These are phyloP conservation scores for Hura crepitans DNA, from an alignment of 441 rosid genomes.

Conservation along the genomic window DNA sequence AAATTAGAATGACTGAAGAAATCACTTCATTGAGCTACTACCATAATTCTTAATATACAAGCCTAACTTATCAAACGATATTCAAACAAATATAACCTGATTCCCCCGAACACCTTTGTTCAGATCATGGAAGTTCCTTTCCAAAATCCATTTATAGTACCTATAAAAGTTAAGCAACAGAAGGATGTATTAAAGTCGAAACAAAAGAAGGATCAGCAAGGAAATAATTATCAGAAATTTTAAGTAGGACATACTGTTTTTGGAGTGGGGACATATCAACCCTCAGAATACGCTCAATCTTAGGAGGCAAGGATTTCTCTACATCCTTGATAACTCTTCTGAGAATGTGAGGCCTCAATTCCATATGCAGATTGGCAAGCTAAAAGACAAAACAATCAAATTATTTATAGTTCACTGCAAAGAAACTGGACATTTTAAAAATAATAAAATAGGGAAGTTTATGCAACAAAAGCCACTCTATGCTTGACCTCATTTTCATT, in stretches of 20 bases:
- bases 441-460: not conserved
- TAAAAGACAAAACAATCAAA: constrained; percentile 23
- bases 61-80: not conserved
- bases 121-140: constrained; percentile 97
- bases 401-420: not conserved
- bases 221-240: constrained; percentile 16
- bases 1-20: not conserved
- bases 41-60: not conserved
- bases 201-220: not conserved
- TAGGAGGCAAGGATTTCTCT: constrained; percentile 98
- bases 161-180: constrained; percentile 37
- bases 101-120: constrained; percentile 99
- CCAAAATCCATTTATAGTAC: constrained; percentile 99
- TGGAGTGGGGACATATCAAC: constrained; percentile 99
- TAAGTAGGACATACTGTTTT: constrained; percentile 67
- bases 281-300: constrained; percentile 97
- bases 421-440: not conserved
- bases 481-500: constrained; percentile 82
- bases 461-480: not conserved
- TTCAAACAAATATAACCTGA: constrained; percentile 51
- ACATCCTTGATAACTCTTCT: constrained; percentile 99
- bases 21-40: not conserved
- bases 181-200: not conserved
- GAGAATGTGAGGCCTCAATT: constrained; percentile 97
- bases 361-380: constrained; percentile 99